Percentiles rank a stretch among this genome's conserved stretches.
phyloP scores from a whole-genome alignment of 257 asterid species.

The Solanum chmielewskii region DNA sequence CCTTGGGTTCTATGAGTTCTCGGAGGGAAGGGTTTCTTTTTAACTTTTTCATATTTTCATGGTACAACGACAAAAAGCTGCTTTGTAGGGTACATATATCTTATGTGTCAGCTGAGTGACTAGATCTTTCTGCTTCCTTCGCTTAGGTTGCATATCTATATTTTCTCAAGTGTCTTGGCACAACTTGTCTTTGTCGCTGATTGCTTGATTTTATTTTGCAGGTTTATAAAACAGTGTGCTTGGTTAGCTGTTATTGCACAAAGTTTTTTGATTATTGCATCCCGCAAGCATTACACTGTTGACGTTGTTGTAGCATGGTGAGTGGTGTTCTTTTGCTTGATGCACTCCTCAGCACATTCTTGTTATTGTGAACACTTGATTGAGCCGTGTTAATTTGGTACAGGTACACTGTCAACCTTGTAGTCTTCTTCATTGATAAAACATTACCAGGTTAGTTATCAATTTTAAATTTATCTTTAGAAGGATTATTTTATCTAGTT shows the following conservation, averaged over 20 bases:
- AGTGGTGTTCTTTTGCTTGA: not conserved
- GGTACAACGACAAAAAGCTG: not conserved
- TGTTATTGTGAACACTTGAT: not conserved
- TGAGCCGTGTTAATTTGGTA: not conserved
- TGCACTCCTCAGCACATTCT: not conserved
- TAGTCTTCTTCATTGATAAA: slow-evolving; percentile 84
- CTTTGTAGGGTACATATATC: not conserved
- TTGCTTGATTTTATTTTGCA: slow-evolving; percentile 12
- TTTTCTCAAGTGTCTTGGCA: not conserved
- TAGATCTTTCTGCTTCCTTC: not conserved
- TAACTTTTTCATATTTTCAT: not conserved
- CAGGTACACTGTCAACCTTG: slow-evolving; percentile 95
- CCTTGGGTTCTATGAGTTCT: not conserved
- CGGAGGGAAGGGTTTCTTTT: not conserved
- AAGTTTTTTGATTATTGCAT: slow-evolving; percentile 87
- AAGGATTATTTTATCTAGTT: not conserved
- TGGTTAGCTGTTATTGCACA: slow-evolving; percentile 72
- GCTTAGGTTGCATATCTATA: not conserved
- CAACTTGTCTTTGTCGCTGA: not conserved
- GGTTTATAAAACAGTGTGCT: slow-evolving; percentile 74
- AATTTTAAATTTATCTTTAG: not conserved
- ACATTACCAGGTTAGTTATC: slow-evolving; percentile 60
- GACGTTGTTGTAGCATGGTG: slow-evolving; percentile 98
- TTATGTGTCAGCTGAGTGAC: not conserved
- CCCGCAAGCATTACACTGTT: slow-evolving; percentile 94